phyloP scores from a whole-genome alignment of 2,329 filamentous ascomycete genomes.

The Hymenoscyphus fraxineus region DNA sequence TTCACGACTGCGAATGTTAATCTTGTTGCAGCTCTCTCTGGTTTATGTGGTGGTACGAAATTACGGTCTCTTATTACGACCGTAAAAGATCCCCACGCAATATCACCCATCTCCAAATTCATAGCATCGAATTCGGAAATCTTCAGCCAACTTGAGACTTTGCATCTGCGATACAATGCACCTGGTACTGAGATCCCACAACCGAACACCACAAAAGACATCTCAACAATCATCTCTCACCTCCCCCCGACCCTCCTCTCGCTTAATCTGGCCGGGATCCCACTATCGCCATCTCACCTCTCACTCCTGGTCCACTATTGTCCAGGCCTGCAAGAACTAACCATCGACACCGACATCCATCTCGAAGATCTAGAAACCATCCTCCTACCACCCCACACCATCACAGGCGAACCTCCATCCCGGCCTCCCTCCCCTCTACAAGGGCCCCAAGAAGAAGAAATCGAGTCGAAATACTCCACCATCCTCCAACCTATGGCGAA shows the following conservation, averaged over 20 bases:
- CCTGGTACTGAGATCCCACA: background rate
- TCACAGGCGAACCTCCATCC: background rate
- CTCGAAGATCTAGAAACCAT: constrained; percentile 7
- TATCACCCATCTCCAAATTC: background rate
- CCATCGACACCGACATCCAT: constrained; percentile 3
- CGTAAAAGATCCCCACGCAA: background rate
- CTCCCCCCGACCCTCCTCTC: constrained; percentile 5
- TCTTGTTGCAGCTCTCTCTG: background rate
- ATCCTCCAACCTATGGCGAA: constrained; percentile 2
- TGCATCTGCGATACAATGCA: background rate
- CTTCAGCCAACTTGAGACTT: background rate
- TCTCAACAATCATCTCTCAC: background rate
- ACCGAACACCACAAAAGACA: background rate
- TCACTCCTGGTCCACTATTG: background rate
- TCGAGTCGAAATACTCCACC: constrained; percentile 3
- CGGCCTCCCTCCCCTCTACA: background rate
- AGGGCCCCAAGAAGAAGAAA: background rate
- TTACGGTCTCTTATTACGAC: background rate
- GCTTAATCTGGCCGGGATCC: background rate
- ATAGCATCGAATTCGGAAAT: background rate
- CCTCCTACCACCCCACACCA: constrained; percentile 1
- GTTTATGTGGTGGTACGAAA: background rate
- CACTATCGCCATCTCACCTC: background rate
- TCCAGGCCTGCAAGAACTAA: constrained; percentile 3
- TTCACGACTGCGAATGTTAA: background rate